Evolutionary conservation across 805 yeast species (phyloP), one percentile per base, ranked within the genome.

Genomic region (Lipomyces orientalis): DNA sequence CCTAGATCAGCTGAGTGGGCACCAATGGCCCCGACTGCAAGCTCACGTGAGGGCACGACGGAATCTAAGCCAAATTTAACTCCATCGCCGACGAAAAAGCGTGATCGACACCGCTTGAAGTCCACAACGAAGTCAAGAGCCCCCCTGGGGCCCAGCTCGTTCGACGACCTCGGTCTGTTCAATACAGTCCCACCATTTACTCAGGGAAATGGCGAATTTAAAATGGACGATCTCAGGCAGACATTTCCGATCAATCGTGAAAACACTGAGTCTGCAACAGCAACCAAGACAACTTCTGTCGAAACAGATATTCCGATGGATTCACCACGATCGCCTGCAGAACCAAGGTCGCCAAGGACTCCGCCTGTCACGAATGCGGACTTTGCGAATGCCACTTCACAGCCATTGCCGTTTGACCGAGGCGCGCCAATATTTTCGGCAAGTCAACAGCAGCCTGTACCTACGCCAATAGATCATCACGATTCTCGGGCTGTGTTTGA

Each of bases 151-250:
- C 12, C 33, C 5, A 54, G 61, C 25, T 31, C 54, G 19, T 58
- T 51, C 6, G 51, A 58, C 46, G 64, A 58, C 33, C 31, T 64
- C 10, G 61, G 62, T 2, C 29, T 34, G 22, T 52, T 66, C 52
- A 52, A 59, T 6, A 10, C 54, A 31, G 71, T 69, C 12, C 67
- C 76, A 10, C 78, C 78, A n/a, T 73, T 75, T 61, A 71, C 76
- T 19, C 76, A 75, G 55, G 73, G 76, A 1, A 35, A 54, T 34
- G 77, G 78, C 35, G 71, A 75, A 56, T 77, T 77, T 65, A 68
- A 71, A 34, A 68, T 77, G 77, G 73, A 71, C 16, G 74, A 65
- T 19, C 51, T 76, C 49, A 25, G 56, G 37, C 51, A 59, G 9
- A 34, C 61, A 14, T 59, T 51, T 22, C 70, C 67, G 10, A 29